These are phyloP conservation scores for Ganoderma resinaceum DNA, from an alignment of 1,284 basidiomycete species.

Conservation along the genomic window DNA sequence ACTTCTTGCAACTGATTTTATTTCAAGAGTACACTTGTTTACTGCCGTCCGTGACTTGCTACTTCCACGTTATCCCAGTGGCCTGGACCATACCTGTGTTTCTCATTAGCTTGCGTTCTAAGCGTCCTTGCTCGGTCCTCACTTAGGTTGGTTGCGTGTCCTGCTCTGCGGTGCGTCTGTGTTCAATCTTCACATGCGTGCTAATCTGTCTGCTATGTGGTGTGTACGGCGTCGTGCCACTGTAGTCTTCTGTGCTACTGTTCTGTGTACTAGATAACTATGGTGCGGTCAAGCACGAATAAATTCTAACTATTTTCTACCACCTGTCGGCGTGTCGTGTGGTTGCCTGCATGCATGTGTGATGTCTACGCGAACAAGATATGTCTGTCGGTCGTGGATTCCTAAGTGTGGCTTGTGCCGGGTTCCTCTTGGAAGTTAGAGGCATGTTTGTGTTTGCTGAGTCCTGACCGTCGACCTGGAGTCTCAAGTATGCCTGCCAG, in stretches of 20 bases:
- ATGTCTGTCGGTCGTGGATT: neutral
- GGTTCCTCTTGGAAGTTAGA: neutral
- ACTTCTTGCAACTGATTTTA: neutral
- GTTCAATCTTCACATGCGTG: neutral
- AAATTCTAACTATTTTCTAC: neutral
- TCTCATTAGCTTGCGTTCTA: neutral
- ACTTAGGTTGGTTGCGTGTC: neutral
- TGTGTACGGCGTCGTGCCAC: neutral
- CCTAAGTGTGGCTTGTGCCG: no score
- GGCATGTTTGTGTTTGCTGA: no score
- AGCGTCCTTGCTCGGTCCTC: neutral
- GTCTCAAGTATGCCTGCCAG: constrained; percentile 2
- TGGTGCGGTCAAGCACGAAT: neutral
- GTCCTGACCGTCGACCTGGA: neutral
- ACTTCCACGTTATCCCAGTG: neutral
- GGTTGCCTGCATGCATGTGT: neutral
- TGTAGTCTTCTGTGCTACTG: neutral
- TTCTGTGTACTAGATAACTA: neutral
- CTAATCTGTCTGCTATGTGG: neutral
- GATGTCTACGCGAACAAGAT: neutral
- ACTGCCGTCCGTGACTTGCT: neutral
- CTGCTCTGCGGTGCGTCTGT: neutral
- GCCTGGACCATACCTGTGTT: neutral
- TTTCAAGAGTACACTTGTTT: neutral
- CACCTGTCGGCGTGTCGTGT: neutral